These are phyloP conservation scores for Xylariaceae sp. DNA, from an alignment of 2,329 filamentous ascomycete genomes.

Conservation along the genomic window DNA sequence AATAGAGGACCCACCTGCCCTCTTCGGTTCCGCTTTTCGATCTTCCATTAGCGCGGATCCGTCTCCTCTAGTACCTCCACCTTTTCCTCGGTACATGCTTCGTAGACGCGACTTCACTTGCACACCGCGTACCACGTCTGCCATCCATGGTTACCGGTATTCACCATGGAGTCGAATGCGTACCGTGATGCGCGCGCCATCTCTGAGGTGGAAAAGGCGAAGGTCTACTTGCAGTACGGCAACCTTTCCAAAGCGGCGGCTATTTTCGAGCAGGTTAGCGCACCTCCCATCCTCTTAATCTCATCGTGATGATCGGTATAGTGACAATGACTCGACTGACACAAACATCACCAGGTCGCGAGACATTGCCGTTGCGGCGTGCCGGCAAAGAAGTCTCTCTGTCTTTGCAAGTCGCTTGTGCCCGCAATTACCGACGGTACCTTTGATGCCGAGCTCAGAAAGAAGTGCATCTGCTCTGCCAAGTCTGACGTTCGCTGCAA, in stretches of 20 bases:
- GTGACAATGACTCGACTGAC: neutral
- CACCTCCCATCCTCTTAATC: neutral
- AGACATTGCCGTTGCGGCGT: slow-evolving; percentile 24
- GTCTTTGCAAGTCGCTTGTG: slow-evolving; percentile 23
- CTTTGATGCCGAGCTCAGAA: slow-evolving; percentile 23
- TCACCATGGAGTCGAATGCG: slow-evolving; percentile 3
- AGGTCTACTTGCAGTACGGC: slow-evolving; percentile 8
- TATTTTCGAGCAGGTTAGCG: slow-evolving; percentile 15
- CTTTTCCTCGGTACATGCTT: too few relatives aligned
- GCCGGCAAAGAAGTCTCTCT: slow-evolving; percentile 13
- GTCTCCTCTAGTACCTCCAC: too few relatives aligned
- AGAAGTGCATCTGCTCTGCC: slow-evolving; percentile 27
- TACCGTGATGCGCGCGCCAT: neutral
- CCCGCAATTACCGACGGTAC: slow-evolving; percentile 18
- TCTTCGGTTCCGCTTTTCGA: too few relatives aligned
- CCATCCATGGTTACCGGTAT: too few relatives aligned
- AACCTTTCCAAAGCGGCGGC: slow-evolving; percentile 10
- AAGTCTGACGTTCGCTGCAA: slow-evolving; percentile 25
- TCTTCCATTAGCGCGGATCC: too few relatives aligned
- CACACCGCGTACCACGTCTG: too few relatives aligned
- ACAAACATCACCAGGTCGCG: slow-evolving; percentile 13
- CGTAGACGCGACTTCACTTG: too few relatives aligned
- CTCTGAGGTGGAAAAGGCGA: slow-evolving; percentile 5
- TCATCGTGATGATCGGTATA: neutral
- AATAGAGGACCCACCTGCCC: too few relatives aligned